Conservation (phyloP, 176 grass and related monocot genomes). For the Triticum monococcum region DNA sequence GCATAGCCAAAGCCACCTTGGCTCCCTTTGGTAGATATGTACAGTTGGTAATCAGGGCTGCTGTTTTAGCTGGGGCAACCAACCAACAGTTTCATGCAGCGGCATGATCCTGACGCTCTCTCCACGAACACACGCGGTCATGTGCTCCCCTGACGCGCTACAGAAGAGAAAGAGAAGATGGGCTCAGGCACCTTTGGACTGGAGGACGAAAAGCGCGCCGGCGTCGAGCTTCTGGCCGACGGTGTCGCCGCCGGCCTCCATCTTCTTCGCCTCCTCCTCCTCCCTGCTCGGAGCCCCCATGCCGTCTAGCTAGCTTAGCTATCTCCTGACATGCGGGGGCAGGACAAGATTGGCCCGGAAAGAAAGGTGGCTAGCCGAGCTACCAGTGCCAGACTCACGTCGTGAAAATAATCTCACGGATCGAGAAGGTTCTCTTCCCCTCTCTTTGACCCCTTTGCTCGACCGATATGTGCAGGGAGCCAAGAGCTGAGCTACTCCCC, state of each 20-base stretch:
- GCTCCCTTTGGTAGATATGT: background rate
- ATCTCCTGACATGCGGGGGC: background rate
- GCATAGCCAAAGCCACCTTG: background rate
- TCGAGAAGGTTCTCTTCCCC: background rate
- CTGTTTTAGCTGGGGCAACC: background rate
- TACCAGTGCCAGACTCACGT: background rate
- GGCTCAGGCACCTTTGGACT: slow-evolving; percentile 58
- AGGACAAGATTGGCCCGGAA: background rate
- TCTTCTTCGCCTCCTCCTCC: slow-evolving; percentile 50
- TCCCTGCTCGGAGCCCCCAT: slow-evolving; percentile 32
- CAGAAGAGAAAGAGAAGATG: background rate
- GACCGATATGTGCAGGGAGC: background rate
- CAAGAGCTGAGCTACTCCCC: background rate
- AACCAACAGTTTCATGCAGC: background rate
- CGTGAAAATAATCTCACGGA: background rate
- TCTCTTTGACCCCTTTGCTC: background rate
- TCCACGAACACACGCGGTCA: background rate
- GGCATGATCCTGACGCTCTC: background rate
- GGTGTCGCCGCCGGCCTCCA: slow-evolving; percentile 47
- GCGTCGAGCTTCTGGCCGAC: slow-evolving; percentile 68
- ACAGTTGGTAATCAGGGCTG: background rate
- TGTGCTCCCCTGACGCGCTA: background rate
- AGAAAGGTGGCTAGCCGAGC: background rate
- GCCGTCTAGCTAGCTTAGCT: background rate
- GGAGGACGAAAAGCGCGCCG: slow-evolving; percentile 87